These are phyloP conservation scores for Camellia oleifera DNA, from an alignment of 179 eudicot genomes.

Conservation along the genomic window DNA sequence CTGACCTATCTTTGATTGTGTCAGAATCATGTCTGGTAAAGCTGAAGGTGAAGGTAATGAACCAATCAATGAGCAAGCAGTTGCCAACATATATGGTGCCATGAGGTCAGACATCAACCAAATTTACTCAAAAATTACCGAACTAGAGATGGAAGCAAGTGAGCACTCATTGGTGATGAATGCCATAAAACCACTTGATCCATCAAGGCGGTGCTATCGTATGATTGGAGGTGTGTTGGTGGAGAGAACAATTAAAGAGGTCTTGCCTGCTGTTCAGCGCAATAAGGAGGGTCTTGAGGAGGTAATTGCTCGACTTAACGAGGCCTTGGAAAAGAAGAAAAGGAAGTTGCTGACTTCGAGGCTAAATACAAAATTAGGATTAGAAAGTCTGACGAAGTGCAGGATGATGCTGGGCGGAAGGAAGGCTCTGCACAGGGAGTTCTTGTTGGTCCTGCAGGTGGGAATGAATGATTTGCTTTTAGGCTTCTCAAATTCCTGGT, in stretches of 20 bases:
- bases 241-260: conserved; percentile 87
- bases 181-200: conserved; percentile 74
- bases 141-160: conserved; percentile 93
- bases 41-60: conserved; percentile 46
- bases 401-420: conserved; percentile 62
- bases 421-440: conserved; percentile 95
- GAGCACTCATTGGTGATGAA: conserved; percentile 84
- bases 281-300: conserved; percentile 90
- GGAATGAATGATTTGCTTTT: conserved; percentile 23
- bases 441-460: conserved; percentile 84
- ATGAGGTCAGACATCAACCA: conserved; percentile 82
- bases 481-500: background rate
- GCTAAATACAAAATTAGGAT: conserved; percentile 76
- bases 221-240: conserved; percentile 96
- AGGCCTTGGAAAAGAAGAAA: conserved; percentile 81
- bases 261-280: conserved; percentile 82
- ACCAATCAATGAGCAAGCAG: conserved; percentile 82
- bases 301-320: conserved; percentile 75
- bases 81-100: conserved; percentile 65
- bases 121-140: conserved; percentile 83
- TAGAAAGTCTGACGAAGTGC: conserved; percentile 58
- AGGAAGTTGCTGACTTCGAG: conserved; percentile 69
- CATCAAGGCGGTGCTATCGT: conserved; percentile 73
- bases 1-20: background rate
- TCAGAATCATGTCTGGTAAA: conserved; percentile 42